Evolutionary conservation across 116 monocot genomes (phyloP), one percentile per base, ranked within the genome.

Genomic region (Posidonia oceanica): DNA sequence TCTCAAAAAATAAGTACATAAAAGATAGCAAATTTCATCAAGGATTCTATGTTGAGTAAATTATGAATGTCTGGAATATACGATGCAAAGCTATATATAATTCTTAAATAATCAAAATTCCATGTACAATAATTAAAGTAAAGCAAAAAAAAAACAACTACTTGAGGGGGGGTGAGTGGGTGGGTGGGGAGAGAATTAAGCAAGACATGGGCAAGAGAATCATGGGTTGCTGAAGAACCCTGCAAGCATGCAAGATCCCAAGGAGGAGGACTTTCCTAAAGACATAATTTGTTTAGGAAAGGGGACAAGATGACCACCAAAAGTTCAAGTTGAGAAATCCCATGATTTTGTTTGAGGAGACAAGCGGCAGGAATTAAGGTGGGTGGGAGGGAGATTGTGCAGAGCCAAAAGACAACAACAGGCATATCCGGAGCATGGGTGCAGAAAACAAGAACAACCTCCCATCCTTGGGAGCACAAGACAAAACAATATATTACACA

Each of bases 311-410:
- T 76, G 76, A 75, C 74, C 72, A 72, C 72, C 62, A 63, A 73
- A 79, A 77, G 74, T 62, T 64, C 36, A 51, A 51, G 71, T 87
- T 84, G 76, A 76, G 81, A 79, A 87, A 62, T 72, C 78, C 88
- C 76, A 91, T 80, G 85, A 83, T 63, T 83, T 91, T 96, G 88
- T 74, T 83, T 81, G 78, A 80, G 94, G 85, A 66, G 87, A 85
- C 88, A 91, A 77, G 71, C 74, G 77, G 88, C 88, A 88, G 72
- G 75, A 89, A 75, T 81, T 83, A 84, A 68, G 85, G 86, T 70
- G 72, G 76, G 64, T 29, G 61, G 64, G 66, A 60, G 76, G 52
- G 39, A 7, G 39, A 73, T 67, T 60, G 54, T 76, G 74, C 76
- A 75, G 48, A 71, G 65, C 69, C 73, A 66, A 77, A 78, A 80